A percentile compares a stretch with the other conserved stretches of the same genome.
Evolutionary conservation across 108 stramenopile species (phyloP).

Genomic region (Hondaea fermentalgiana): DNA sequence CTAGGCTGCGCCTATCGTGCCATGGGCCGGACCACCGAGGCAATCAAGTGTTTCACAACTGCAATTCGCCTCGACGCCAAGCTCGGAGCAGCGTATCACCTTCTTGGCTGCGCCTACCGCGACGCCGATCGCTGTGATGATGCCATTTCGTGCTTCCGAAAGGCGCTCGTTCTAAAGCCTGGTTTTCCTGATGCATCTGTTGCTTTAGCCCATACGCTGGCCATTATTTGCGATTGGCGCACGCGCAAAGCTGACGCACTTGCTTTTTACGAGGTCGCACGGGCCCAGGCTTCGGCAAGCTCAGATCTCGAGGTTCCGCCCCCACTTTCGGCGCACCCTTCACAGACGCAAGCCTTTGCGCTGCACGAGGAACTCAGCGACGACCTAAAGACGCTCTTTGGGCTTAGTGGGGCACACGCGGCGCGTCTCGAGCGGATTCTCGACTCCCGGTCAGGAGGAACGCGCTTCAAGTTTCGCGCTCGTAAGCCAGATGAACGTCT

Average conservation of each 20-base stretch:
- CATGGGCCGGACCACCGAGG: slow-evolving; percentile 37
- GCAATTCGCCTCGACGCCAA: slow-evolving; percentile 35
- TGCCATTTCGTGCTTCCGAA: slow-evolving; percentile 45
- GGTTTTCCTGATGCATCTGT: slow-evolving; percentile 50
- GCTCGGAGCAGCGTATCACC: slow-evolving; percentile 42
- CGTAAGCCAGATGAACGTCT: not conserved
- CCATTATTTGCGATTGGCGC: slow-evolving; percentile 52
- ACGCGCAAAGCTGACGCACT: slow-evolving; percentile 31
- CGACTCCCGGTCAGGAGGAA: not conserved
- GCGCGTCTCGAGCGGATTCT: not conserved
- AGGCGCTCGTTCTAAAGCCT: slow-evolving; percentile 43
- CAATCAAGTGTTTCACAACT: slow-evolving; percentile 46
- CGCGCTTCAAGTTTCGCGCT: not conserved
- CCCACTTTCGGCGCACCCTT: not conserved
- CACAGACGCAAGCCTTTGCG: slow-evolving; percentile 25
- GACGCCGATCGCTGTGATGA: slow-evolving; percentile 42
- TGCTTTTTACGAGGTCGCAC: not conserved
- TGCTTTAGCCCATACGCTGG: slow-evolving; percentile 42
- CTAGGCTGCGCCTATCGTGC: slow-evolving; percentile 60
- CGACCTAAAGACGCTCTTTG: not conserved
- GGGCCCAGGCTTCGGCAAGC: not conserved
- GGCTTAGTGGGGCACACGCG: not conserved
- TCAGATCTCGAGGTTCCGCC: not conserved
- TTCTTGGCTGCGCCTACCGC: slow-evolving; percentile 48
- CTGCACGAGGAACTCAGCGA: slow-evolving; percentile 37